Base-by-base conservation (phyloP, 108 stramenopile species). In the Stephanodiscus minutulus region DNA sequence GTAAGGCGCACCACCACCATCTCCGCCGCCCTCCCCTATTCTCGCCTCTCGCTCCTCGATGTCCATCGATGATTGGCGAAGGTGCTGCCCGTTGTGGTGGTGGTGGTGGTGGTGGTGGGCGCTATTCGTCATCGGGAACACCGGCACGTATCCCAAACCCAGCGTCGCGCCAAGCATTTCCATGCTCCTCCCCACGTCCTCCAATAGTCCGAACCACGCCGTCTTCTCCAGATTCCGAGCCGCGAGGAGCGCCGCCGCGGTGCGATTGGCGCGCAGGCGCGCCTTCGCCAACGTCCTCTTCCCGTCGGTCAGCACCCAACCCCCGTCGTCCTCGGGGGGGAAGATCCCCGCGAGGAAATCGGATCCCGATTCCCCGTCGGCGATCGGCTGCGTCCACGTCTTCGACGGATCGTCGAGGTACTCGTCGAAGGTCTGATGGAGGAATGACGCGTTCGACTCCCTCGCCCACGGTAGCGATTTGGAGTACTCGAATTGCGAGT, bases 401-500 rank as follows among this genome's bases (percentile, higher is more conserved):
- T 59, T 73, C 18, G 65, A 29, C 11, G 20, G 7, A 44, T 73
- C 76, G 37, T 64, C 25, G 10, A 77, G 28, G 31, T 70, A 68
- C 64, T 69, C 69, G 25, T 57, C 76, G 31, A 77, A 46, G 1
- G 68, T 64, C 28, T 70, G 76, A 21, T 37, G 2, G 6, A 64
- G n/a, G 59, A 61, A 62, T 4, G 68, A 37, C 33, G 58, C 58
- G 47, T 74, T 74, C 8, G 33, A 5, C 8, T 44, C 59, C 36
- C 24, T 66, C 15, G 66, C 59, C 74, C 74, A 75, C 22, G 20
- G 35, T 20, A 67, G 60, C 3, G 44, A 65, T 28, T 73, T 66
- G 33, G 46, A 54, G 55, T 59, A 83, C 37, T 75, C 65, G 47
- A 83, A 83, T 52, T 75, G 74, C 3, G 71, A 73, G 18, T 74